Conservation (phyloP, 1,284 basidiomycete genomes). For the Cerrena zonata region DNA sequence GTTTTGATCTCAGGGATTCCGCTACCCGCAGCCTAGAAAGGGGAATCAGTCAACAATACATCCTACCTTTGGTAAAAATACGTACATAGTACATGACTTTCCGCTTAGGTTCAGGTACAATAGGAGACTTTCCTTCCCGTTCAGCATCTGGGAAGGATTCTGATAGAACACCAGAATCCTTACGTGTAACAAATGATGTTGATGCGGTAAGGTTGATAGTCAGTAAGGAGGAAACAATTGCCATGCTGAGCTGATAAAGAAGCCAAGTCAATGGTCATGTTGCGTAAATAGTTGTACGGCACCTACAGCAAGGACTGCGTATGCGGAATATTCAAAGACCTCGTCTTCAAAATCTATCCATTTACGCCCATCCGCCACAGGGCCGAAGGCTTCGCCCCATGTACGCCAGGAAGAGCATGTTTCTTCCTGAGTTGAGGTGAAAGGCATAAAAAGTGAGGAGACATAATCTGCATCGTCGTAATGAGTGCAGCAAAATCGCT, state of each 20-base stretch:
- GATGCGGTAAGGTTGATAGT: conserved; percentile 87
- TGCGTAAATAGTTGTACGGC: conserved; percentile 7
- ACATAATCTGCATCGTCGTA: conserved; percentile 22
- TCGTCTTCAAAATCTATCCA: conserved; percentile 31
- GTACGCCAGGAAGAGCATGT: conserved; percentile 69
- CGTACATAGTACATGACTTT: conserved; percentile 80
- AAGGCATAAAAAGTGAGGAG: conserved; percentile 8
- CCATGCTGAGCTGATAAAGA: conserved; percentile 59
- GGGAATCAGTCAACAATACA: no score
- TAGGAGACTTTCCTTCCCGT: conserved; percentile 22
- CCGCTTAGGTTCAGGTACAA: conserved; percentile 38
- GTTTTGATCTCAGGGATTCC: conserved; percentile 98
- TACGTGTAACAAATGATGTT: conserved; percentile 79
- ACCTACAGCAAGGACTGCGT: conserved; percentile 73
- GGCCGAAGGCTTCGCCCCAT: conserved; percentile 57
- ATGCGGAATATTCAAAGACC: conserved; percentile 65
- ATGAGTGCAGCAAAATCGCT: conserved; percentile 73
- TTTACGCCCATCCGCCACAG: conserved; percentile 17
- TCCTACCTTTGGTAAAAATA: conserved; percentile 14
- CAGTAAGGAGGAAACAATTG: conserved; percentile 67
- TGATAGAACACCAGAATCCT: conserved; percentile 73
- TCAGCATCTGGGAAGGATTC: conserved; percentile 38
- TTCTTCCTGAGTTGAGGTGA: conserved; percentile 24
- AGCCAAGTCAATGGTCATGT: background rate
- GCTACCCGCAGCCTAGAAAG: conserved; percentile 77